Evolutionary conservation across 164 flowering plant genomes (phyloP), one percentile per base, ranked within the genome.

Genomic region (Aristolochia fimbriata): DNA sequence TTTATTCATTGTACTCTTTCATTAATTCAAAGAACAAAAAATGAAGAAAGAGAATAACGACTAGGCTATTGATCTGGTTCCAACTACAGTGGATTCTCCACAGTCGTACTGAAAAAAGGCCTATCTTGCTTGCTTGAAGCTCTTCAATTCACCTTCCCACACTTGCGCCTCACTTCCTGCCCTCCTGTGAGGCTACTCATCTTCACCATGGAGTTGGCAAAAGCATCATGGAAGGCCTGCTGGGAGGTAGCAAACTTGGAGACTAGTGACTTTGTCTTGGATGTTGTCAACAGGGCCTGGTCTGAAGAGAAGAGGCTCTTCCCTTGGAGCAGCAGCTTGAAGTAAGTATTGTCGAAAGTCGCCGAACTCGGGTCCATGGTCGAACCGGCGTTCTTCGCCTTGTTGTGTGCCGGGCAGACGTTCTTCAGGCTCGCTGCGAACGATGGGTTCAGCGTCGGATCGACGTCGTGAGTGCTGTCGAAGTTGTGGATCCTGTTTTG

Each of bases 401-500:
- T 80, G 83, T 83, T 86, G 63, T 78, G 78, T 30, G 33, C 10
- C 0, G 91, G 91, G 60, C 97, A 91, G 0, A 76, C 69, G 6
- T 37, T 77, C 57, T 67, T 65, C 33, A 91, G 67, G 57, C 79
- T 79, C 23, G 74, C 69, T 0, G 89, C 93, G 24, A 86, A 86
- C 1, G 77, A 59, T 17, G 86, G 76, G 54, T 69, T 60, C 72
- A 91, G 14, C 0, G 89, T 51, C 0, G 91, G 93, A 62, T 91
- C 97, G 0, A 83, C 37, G 63, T 82, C 88, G 16, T 67, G 65
- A 48, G 64, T 68, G 62, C 77, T 2, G 59, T 74, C 68, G 74
- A 90, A 90, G 72, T 76, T 84, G 82, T 82, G 93, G 78, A 91
- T 83, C 62, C 97, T 72, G 77, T 78, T 83, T 57, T 79, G 79